Evolutionary conservation across 2,329 filamentous ascomycete genomes (phyloP).

Genomic region (Exophiala phaeomuriformis): DNA sequence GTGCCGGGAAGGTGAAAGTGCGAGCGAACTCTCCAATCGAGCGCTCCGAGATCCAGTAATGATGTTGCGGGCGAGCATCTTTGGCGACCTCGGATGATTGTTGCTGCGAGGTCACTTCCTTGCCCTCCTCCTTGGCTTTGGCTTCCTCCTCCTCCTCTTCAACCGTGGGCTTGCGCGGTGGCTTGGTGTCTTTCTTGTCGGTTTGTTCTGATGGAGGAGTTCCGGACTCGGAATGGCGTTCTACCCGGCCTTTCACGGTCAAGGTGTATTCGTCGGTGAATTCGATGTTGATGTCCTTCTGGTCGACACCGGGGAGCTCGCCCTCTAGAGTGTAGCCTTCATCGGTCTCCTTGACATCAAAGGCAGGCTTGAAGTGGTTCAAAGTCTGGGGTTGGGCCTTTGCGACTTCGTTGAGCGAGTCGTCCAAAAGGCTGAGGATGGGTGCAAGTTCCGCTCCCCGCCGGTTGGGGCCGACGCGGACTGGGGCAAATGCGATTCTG

Average conservation of each 20-base stretch:
- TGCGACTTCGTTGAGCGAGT: constrained; percentile 29
- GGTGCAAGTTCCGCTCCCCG: constrained; percentile 35
- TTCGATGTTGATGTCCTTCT: constrained; percentile 43
- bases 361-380: constrained; percentile 38
- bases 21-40: constrained; percentile 54
- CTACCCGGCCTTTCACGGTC: constrained; percentile 39
- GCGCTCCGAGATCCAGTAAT: constrained; percentile 56
- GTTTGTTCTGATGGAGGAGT: constrained; percentile 18
- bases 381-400: constrained; percentile 20
- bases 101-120: constrained; percentile 30
- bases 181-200: constrained; percentile 22
- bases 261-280: constrained; percentile 44
- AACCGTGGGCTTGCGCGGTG: constrained; percentile 37
- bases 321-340: constrained; percentile 43
- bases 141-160: constrained; percentile 37
- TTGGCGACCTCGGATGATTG: constrained; percentile 24
- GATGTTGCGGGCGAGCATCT: constrained; percentile 28
- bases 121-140: constrained; percentile 15
- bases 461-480: constrained; percentile 22
- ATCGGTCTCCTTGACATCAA: constrained; percentile 42
- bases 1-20: constrained; percentile 51
- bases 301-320: constrained; percentile 42
- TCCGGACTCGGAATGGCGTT: constrained; percentile 33
- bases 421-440: constrained; percentile 43
- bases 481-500: constrained; percentile 28